phyloP scores from a whole-genome alignment of 2,329 filamentous ascomycete species.

The Colletotrichum plurivorum region DNA sequence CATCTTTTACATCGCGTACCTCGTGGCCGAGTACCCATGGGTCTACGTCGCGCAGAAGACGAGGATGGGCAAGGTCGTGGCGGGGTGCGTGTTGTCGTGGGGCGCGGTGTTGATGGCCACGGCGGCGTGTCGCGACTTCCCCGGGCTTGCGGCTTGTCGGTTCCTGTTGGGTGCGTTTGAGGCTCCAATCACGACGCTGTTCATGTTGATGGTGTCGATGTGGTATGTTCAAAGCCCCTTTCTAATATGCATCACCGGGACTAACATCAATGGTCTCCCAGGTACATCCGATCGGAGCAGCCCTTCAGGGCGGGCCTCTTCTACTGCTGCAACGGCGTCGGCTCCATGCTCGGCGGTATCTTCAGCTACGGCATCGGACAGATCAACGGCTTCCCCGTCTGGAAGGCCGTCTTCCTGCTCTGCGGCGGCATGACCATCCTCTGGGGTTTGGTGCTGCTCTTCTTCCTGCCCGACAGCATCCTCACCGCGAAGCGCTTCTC shows the following conservation, averaged over 20 bases:
- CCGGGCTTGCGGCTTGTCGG: conserved; percentile 57
- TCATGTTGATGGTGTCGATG: conserved; percentile 65
- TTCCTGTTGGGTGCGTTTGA: conserved; percentile 62
- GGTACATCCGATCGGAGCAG: conserved; percentile 61
- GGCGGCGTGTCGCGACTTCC: conserved; percentile 57
- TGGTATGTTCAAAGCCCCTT: conserved; percentile 49
- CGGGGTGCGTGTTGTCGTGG: conserved; percentile 51
- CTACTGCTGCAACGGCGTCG: conserved; percentile 64
- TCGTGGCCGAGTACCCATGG: conserved; percentile 58
- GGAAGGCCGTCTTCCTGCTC: conserved; percentile 73
- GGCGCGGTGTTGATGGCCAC: conserved; percentile 58
- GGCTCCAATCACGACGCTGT: conserved; percentile 62
- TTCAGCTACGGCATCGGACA: conserved; percentile 73
- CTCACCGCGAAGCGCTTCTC: conserved; percentile 74
- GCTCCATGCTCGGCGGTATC: conserved; percentile 73
- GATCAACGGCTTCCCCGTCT: conserved; percentile 64
- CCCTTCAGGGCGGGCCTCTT: conserved; percentile 60
- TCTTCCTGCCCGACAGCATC: conserved; percentile 73
- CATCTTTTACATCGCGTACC: conserved; percentile 68
- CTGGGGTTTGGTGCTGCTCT: conserved; percentile 70
- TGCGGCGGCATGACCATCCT: conserved; percentile 68
- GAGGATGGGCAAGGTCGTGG: conserved; percentile 52
- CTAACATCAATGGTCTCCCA: conserved; percentile 5
- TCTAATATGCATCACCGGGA: neutral
- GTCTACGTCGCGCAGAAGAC: conserved; percentile 52